phyloP scores from a whole-genome alignment of 2,329 filamentous ascomycete genomes.

The Pseudogymnoascus sp. region DNA sequence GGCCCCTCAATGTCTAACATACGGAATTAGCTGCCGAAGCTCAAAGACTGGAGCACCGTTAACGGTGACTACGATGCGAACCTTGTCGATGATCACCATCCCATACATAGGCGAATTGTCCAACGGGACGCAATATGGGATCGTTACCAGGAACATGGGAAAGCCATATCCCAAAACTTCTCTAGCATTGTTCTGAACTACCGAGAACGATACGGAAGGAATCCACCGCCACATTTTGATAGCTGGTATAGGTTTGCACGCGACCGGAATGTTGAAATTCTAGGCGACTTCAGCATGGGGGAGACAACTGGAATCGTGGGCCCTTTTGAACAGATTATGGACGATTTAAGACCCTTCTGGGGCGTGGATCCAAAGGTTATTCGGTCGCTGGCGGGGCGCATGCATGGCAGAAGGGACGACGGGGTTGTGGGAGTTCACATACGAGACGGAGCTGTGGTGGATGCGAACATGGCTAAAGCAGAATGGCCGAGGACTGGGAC shows the following conservation, averaged over 20 bases:
- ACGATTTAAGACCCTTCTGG: slow-evolving; percentile 55
- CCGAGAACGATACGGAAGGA: slow-evolving; percentile 45
- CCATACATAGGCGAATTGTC: slow-evolving; percentile 16
- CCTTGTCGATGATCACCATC: slow-evolving; percentile 24
- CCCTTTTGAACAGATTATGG: slow-evolving; percentile 47
- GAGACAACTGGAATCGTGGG: background rate
- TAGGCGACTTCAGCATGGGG: slow-evolving; percentile 43
- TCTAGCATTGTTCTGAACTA: slow-evolving; percentile 46
- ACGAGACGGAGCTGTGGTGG: slow-evolving; percentile 27
- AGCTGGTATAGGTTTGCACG: slow-evolving; percentile 49
- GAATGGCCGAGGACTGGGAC: slow-evolving; percentile 28
- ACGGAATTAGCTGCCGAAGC: slow-evolving; percentile 19
- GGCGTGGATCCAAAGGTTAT: slow-evolving; percentile 30
- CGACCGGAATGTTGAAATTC: slow-evolving; percentile 43
- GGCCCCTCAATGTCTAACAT: background rate
- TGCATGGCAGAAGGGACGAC: slow-evolving; percentile 22
- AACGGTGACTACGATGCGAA: slow-evolving; percentile 20
- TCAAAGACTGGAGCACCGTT: slow-evolving; percentile 19
- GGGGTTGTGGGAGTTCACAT: slow-evolving; percentile 24
- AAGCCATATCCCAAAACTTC: slow-evolving; percentile 37
- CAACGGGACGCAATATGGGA: slow-evolving; percentile 21
- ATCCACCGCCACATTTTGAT: slow-evolving; percentile 57
- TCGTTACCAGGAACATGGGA: slow-evolving; percentile 19
- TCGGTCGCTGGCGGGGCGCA: slow-evolving; percentile 35
- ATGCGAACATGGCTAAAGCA: slow-evolving; percentile 21